Percentiles rank a stretch among this genome's conserved stretches.
phyloP scores from a whole-genome alignment of 352 stramenopile genomes.

The Phytophthora cactorum region DNA sequence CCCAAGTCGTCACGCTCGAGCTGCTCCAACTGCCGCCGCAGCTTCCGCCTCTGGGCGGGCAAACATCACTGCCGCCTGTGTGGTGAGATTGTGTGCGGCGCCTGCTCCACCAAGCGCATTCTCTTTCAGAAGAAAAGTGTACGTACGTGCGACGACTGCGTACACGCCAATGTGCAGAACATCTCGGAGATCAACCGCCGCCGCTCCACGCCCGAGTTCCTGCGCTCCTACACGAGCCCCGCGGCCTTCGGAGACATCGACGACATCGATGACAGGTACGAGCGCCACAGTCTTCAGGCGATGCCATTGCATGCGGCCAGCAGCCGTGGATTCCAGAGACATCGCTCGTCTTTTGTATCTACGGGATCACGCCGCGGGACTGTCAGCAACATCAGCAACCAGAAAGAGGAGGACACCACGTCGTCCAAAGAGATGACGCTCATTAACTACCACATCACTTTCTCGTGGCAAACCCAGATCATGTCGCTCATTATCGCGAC shows the following conservation, averaged over 20 bases:
- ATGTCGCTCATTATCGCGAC: slow-evolving; percentile 25
- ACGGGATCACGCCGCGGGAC: slow-evolving; percentile 3
- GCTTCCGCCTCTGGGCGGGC: slow-evolving; percentile 64
- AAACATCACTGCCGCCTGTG: slow-evolving; percentile 86
- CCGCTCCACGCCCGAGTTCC: slow-evolving; percentile 44
- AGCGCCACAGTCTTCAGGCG: slow-evolving; percentile 35
- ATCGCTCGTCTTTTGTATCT: slow-evolving; percentile 21
- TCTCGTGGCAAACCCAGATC: slow-evolving; percentile 30
- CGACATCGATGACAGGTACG: slow-evolving; percentile 16
- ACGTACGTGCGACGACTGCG: slow-evolving; percentile 78
- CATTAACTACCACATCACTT: slow-evolving; percentile 18
- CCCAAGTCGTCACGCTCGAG: slow-evolving; percentile 68
- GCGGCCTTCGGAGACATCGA: slow-evolving; percentile 17
- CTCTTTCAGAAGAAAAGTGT: slow-evolving; percentile 77
- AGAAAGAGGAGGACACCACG: slow-evolving; percentile 5
- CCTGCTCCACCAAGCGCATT: slow-evolving; percentile 78
- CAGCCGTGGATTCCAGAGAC: slow-evolving; percentile 17
- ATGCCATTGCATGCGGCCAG: slow-evolving; percentile 7
- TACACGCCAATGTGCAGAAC: slow-evolving; percentile 63
- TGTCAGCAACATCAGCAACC: not conserved
- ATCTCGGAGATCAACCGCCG: slow-evolving; percentile 49
- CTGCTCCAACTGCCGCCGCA: slow-evolving; percentile 72
- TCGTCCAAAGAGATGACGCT: slow-evolving; percentile 10
- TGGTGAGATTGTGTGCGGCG: slow-evolving; percentile 76
- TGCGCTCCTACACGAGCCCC: slow-evolving; percentile 31